Conservation (phyloP, 139 green algal genomes). For the Chlamydomonas sp. region DNA sequence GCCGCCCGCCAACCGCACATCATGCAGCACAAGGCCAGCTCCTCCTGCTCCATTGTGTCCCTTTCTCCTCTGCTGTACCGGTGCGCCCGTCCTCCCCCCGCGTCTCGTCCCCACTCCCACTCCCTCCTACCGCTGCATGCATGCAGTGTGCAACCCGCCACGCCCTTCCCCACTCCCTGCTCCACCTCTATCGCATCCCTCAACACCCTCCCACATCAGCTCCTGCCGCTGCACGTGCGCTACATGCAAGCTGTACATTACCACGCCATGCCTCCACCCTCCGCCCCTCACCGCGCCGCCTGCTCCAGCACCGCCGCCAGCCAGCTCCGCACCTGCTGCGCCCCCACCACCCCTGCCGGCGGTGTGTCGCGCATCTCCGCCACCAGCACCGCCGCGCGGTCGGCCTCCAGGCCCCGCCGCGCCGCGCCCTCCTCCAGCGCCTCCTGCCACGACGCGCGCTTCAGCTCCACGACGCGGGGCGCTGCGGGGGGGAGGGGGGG, state of each 20-base stretch:
- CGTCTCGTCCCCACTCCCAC: no score
- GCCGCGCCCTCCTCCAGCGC: slow-evolving; percentile 29
- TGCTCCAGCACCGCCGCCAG: slow-evolving; percentile 16
- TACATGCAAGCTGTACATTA: not conserved
- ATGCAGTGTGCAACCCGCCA: not conserved
- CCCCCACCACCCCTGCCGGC: slow-evolving; percentile 21
- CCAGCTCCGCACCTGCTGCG: slow-evolving; percentile 20
- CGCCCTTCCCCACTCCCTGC: not conserved
- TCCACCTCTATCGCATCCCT: not conserved
- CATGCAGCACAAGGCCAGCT: no score
- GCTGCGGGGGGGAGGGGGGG: not conserved
- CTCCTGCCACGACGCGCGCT: not conserved
- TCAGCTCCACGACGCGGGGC: slow-evolving; percentile 13
- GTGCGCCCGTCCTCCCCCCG: no score
- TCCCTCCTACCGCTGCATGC: not conserved
- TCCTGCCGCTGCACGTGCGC: not conserved
- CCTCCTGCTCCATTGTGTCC: no score
- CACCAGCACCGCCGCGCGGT: slow-evolving; percentile 21
- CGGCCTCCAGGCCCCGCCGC: slow-evolving; percentile 16
- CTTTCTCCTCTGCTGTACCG: no score
- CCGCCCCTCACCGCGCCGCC: no score
- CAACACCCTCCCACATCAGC: not conserved
- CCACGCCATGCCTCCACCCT: no score
- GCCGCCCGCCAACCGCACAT: no score
- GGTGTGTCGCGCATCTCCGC: slow-evolving; percentile 17